Evolutionary conservation across 495 filamentous ascomycete species (phyloP).

Genomic region (Penicillium cataractarum): DNA sequence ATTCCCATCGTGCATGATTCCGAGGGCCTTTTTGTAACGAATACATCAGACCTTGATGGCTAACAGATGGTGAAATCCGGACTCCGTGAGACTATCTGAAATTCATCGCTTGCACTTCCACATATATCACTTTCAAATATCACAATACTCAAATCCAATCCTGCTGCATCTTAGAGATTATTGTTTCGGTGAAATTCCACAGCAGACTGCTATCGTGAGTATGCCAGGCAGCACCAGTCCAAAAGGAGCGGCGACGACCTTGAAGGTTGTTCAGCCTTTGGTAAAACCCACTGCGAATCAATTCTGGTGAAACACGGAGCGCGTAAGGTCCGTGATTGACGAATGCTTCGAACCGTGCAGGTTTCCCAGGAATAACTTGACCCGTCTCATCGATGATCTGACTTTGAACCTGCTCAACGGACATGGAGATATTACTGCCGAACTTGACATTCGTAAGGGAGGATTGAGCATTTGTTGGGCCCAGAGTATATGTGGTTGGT

Average conservation of each 20-base stretch:
- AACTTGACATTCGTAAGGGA: conserved; percentile 3
- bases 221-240: conserved; percentile 4
- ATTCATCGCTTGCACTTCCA: not conserved
- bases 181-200: not conserved
- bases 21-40: too few relatives aligned
- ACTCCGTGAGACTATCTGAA: not conserved
- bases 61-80: not conserved
- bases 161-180: not conserved
- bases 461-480: not conserved
- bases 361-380: not conserved
- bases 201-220: conserved; percentile 2
- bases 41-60: too few relatives aligned
- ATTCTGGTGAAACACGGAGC: not conserved
- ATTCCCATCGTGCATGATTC: too few relatives aligned
- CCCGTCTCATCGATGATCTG: not conserved
- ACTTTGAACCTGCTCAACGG: not conserved
- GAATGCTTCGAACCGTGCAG: not conserved
- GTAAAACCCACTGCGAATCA: conserved; percentile 1
- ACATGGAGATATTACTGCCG: not conserved
- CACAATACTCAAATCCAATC: not conserved
- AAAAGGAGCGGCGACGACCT: not conserved
- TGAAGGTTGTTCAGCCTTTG: not conserved
- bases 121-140: not conserved
- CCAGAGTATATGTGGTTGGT: not conserved
- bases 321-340: not conserved